Evolutionary conservation across 345 rosid species (phyloP).

Genomic region (Pistacia vera): DNA sequence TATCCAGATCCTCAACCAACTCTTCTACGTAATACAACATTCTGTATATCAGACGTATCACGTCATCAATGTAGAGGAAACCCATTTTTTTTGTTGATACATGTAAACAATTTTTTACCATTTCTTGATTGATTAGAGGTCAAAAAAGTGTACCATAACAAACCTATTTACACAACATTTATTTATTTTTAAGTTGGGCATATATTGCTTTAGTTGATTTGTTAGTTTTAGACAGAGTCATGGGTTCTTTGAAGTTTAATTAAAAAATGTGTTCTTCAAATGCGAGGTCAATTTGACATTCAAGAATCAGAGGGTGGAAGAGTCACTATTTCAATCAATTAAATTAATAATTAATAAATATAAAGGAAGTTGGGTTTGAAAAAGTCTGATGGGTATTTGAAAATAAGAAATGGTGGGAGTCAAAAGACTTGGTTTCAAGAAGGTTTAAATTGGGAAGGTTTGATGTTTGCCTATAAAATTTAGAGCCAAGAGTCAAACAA

Average conservation of each 20-base stretch:
- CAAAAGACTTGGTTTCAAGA: not conserved
- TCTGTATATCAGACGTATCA: no score
- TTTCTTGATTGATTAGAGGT: not conserved
- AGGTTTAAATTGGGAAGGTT: not conserved
- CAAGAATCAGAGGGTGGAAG: not conserved
- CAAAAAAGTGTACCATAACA: not conserved
- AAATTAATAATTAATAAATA: not conserved
- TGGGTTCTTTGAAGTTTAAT: constrained; percentile 2
- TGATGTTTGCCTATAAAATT: not conserved
- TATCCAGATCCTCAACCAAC: constrained; percentile 42
- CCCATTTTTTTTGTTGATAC: not conserved
- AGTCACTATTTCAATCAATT: not conserved
- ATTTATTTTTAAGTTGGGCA: not conserved
- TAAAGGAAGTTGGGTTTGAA: not conserved
- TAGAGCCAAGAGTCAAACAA: not conserved
- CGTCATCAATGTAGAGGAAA: constrained; percentile 12
- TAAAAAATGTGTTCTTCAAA: not conserved
- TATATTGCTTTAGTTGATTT: no score
- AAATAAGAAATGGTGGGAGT: not conserved
- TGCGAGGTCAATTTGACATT: constrained; percentile 7
- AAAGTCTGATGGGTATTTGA: not conserved
- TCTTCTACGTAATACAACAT: constrained; percentile 19
- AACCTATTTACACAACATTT: not conserved
- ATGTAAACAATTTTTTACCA: not conserved
- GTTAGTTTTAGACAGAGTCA: constrained; percentile 4